Conservation (phyloP, 257 asterid genomes). For the Solanum verrucosum region DNA sequence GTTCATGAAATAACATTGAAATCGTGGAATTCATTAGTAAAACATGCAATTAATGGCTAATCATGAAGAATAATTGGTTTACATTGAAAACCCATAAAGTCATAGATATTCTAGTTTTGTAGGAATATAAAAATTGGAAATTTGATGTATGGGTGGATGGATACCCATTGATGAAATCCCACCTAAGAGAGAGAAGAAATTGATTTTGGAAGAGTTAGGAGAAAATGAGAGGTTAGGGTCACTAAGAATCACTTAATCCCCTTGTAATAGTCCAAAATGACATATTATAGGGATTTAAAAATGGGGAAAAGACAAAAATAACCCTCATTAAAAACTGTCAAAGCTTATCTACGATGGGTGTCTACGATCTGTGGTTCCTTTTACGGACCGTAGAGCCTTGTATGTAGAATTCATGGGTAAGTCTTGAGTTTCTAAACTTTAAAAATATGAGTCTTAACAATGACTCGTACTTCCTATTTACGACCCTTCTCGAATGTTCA, state of each 20-base stretch:
- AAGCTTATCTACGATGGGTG: too few species aligned
- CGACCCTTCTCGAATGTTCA: not conserved
- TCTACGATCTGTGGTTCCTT: not conserved
- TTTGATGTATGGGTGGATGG: not conserved
- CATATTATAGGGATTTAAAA: not conserved
- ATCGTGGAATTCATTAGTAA: not conserved
- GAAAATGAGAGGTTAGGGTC: not conserved
- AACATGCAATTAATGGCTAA: not conserved
- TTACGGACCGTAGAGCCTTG: too few species aligned
- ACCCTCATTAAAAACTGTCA: too few species aligned
- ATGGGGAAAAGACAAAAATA: not conserved
- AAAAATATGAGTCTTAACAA: not conserved
- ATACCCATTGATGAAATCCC: not conserved
- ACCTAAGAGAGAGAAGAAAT: not conserved
- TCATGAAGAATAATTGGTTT: not conserved
- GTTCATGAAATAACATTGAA: not conserved
- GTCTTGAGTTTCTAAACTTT: too few species aligned
- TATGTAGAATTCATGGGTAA: not conserved
- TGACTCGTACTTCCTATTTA: not conserved
- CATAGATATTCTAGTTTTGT: not conserved
- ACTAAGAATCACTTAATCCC: not conserved
- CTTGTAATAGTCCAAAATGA: not conserved
- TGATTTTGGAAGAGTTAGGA: not conserved
- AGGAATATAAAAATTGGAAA: too few species aligned
- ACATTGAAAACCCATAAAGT: too few species aligned